Percentiles rank a stretch among this genome's conserved stretches.
Conservation (phyloP, 805 yeast species). For the Lachancea nothofagi region DNA sequence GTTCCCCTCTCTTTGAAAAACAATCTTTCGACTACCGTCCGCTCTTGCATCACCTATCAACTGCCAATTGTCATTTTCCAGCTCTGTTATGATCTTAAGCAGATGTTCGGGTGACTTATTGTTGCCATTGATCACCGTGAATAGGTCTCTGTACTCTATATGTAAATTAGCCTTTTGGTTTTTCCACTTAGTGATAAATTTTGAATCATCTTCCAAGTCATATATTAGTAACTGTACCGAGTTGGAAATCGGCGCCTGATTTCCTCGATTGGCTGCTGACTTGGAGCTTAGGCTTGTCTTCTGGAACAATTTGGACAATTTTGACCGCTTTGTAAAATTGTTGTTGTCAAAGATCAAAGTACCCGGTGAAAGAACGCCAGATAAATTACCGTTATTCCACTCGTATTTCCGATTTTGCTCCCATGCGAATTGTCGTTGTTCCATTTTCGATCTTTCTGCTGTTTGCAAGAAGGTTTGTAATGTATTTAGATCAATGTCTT, state of each 20-base stretch:
- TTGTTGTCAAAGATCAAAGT: constrained; percentile 16
- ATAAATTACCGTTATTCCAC: constrained; percentile 19
- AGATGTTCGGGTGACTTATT: constrained; percentile 24
- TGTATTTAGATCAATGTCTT: constrained; percentile 14
- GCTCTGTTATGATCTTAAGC: constrained; percentile 16
- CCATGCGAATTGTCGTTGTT: constrained; percentile 17
- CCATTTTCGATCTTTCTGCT: constrained; percentile 19
- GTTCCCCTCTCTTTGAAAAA: constrained; percentile 16
- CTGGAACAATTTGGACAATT: background rate
- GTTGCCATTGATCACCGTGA: constrained; percentile 25
- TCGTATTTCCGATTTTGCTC: constrained; percentile 19
- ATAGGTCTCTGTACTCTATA: constrained; percentile 23
- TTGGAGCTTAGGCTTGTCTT: background rate
- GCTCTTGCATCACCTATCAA: constrained; percentile 22
- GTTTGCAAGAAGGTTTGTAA: constrained; percentile 20
- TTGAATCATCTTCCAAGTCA: constrained; percentile 13
- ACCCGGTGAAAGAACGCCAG: constrained; percentile 15
- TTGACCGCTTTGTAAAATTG: background rate
- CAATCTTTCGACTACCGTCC: constrained; percentile 17
- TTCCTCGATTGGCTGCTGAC: background rate
- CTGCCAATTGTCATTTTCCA: constrained; percentile 25
- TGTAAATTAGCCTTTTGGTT: constrained; percentile 16
- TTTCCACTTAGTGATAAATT: constrained; percentile 8
- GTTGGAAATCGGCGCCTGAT: background rate
- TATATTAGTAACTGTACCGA: constrained; percentile 10